phyloP scores from a whole-genome alignment of 768 basidiomycete genomes.

The Scleroderma bovista region DNA sequence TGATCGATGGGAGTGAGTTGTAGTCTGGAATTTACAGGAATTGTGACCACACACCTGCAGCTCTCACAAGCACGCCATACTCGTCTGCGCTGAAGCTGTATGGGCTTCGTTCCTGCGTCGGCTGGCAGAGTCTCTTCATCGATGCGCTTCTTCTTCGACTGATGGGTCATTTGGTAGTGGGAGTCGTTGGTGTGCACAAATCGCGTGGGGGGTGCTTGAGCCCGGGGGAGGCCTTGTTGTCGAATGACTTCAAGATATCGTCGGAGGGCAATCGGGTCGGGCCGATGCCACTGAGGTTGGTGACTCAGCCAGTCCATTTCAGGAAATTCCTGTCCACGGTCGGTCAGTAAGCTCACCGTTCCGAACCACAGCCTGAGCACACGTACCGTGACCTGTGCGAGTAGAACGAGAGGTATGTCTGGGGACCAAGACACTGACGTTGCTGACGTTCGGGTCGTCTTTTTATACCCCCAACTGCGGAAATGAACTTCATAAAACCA shows the following conservation, averaged over 20 bases:
- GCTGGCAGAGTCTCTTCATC: conserved; percentile 46
- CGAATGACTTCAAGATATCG: conserved; percentile 27
- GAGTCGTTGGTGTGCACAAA: conserved; percentile 32
- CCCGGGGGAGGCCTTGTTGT: conserved; percentile 18
- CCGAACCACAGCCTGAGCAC: conserved; percentile 13
- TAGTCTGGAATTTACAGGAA: conserved; percentile 7
- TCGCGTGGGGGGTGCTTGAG: conserved; percentile 14
- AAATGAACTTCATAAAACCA: conserved; percentile 27
- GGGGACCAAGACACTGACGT: conserved; percentile 10
- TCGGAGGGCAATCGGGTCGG: conserved; percentile 31
- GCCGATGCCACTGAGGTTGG: conserved; percentile 25
- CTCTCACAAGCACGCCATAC: conserved; percentile 91
- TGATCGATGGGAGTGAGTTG: conserved; percentile 12
- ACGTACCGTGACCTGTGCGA: conserved; percentile 12
- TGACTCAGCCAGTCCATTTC: conserved; percentile 32
- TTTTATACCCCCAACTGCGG: conserved; percentile 28
- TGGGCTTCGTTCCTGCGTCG: conserved; percentile 61
- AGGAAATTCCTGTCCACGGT: conserved; percentile 13
- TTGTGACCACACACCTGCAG: conserved; percentile 65
- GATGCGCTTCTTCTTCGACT: conserved; percentile 73
- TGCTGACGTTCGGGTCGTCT: conserved; percentile 10
- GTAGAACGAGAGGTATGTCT: conserved; percentile 17
- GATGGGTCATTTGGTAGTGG: conserved; percentile 41
- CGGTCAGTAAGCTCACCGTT: conserved; percentile 15
- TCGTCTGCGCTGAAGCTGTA: conserved; percentile 71